Base-by-base conservation (phyloP, 495 filamentous ascomycete genomes). In the Podospora sp. region DNA sequence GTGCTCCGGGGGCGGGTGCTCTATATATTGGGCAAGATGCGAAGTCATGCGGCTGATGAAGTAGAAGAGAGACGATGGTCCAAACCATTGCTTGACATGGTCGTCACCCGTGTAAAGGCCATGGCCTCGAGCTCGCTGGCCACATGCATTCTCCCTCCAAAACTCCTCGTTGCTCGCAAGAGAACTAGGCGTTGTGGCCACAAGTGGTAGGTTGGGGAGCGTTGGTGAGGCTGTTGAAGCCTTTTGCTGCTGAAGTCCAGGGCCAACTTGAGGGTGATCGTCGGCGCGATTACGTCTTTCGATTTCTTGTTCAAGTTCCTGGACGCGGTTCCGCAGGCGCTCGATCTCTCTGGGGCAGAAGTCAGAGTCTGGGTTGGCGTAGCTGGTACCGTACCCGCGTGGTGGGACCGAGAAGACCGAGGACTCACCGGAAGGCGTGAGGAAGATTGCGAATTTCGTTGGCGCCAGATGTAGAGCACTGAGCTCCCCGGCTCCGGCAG, bases 311-410 rank as follows among this genome's bases (percentile, higher is more conserved):
- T 83, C 78, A 2, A 82, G 69, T 49, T 82, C 78, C 33, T 76
- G 69, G 51, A 84, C 68, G 22, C 74, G 72, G 18, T 70, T 60
- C 57, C 74, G 71, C 60, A 84, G 66, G 14, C 73, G 69, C 20
- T 82, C 81, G 26, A 83, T 84, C 62, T 83, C 80, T 29, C 80
- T 76, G 65, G 21, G n/a, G 5, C 6, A 26, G 33, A 62, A 5
- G 33, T 25, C 14, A 52, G 21, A 20, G 5, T 26, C 1, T 33
- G 20, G n/a, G n/a, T n/a, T n/a, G n/a, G n/a, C n/a, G 59, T 26
- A 24, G 22, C 1, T 33, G 29, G 29, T 33, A 8, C n/a, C n/a
- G n/a, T n/a, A 33, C 29, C 29, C 4, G 29, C 4, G 29, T 8
- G 4, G 29, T 8, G 29, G 29, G 29, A 33, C 29, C 29, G 29